Evolutionary conservation across 2,329 filamentous ascomycete genomes (phyloP), one percentile per base, ranked within the genome.

Genomic region (Aspergillus nomiae): DNA sequence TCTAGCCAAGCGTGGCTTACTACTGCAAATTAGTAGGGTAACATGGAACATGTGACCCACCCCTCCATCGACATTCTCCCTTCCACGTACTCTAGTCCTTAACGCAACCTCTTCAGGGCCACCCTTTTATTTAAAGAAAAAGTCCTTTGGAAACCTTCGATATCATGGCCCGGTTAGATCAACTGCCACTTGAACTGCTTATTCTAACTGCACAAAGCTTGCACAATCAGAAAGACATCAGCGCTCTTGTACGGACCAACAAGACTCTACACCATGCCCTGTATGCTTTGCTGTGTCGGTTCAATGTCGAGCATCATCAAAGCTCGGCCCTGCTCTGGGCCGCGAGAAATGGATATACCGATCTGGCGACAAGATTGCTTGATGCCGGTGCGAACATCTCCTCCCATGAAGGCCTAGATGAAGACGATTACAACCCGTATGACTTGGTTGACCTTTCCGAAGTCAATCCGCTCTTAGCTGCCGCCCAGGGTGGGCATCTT

Each of bases 281-380:
- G 9, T 30, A 63, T 36, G 9, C 7, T 4, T 53, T 54, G 30
- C 48, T 63, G 5, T 63, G 54, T 38, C n/a, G 30, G 14, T 58
- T 58, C 38, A 63, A 63, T 55, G 19, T 63, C 11, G 45, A 54
- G 28, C 45, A 60, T 55, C 7, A 43, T 4, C 16, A 45, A 4
- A 38, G 58, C 38, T 46, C 45, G 4, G 62, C 62, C 12, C 24
- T 63, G 41, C 19, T 55, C 4, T 63, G 54, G 36, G 62, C 62
- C 7, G 54, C 58, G 6, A 38, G 32, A 16, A 54, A 63, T 19
- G 62, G 58, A 21, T 4, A 63, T 16, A 41, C 48, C 28, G 19
- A 16, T 4, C 41, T 63, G 38, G 36, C 38, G 6, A 50, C 16
- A 26, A 24, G 55, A 32, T 26, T 63, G 30, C 62, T 58, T 9